Conservation (phyloP, 169 alveolate species). For the Cryptosporidium meleagridis region DNA sequence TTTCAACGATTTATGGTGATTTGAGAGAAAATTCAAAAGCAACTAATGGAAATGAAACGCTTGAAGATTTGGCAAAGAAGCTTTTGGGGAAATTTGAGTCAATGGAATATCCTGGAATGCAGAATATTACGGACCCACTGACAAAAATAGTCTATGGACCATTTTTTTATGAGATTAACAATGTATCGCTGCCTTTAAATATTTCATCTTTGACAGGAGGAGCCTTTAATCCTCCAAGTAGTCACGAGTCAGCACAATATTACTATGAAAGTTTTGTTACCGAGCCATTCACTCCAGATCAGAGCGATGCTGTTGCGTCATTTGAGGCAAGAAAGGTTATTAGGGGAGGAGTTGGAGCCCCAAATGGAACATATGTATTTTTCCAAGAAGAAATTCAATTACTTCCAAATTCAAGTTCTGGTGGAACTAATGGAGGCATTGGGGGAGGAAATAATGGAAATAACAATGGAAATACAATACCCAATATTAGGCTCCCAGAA, state of each 20-base stretch:
- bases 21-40: not conserved
- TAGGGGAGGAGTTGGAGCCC: slow-evolving; percentile 75
- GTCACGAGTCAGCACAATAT: slow-evolving; percentile 62
- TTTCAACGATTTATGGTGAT: not conserved
- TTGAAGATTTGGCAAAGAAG: slow-evolving; percentile 43
- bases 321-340: slow-evolving; percentile 68
- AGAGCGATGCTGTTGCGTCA: slow-evolving; percentile 14
- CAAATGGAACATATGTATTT: slow-evolving; percentile 62
- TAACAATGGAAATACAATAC: slow-evolving; percentile 7
- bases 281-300: slow-evolving; percentile 54
- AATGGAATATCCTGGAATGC: slow-evolving; percentile 60
- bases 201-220: slow-evolving; percentile 69
- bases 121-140: slow-evolving; percentile 54
- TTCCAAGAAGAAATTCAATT: slow-evolving; percentile 70
- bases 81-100: slow-evolving; percentile 47
- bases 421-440: not conserved
- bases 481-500: slow-evolving; percentile 31
- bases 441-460: not conserved
- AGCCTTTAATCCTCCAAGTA: slow-evolving; percentile 66
- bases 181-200: slow-evolving; percentile 64
- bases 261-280: slow-evolving; percentile 72
- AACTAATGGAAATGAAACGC: slow-evolving; percentile 2
- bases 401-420: slow-evolving; percentile 33
- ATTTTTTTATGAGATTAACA: slow-evolving; percentile 60
- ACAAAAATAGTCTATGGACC: slow-evolving; percentile 63